Base-by-base conservation (phyloP, 1,139 yeast species). In the Geotrichum australiense region DNA sequence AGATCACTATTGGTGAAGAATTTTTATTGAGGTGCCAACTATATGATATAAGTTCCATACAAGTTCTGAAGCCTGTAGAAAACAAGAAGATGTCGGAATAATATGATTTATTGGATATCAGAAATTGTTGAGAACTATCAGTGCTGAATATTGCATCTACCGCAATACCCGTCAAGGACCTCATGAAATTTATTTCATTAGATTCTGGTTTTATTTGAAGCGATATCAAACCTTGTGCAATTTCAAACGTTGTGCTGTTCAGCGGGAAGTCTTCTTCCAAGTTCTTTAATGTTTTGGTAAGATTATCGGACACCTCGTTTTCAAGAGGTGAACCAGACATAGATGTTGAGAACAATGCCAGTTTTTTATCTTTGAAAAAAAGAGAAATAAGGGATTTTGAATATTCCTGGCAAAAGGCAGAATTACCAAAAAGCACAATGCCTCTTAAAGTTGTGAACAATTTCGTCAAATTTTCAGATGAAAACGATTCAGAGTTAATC, bases 21-120 rank as follows among this genome's bases (percentile, higher is more conserved):
- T 45, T 10, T 25, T 19, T 20, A 35, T 11, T 41, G 44, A 38
- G 3, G 29, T 26, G 36, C 21, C 54, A 52, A 48, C 29, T 47
- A 31, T 45, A 27, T 10, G 41, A 32, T 5, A 54, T 25, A 14
- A 41, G 35, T 7, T 27, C 35, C 21, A 45, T 41, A 7, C 50
- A 41, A 19, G 35, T 31, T 14, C 47, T 35, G 10, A 55, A 33
- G 5, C 53, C 42, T 18, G 47, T 38, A 12, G 55, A 41, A 37
- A 46, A 54, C 4, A 52, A 43, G 43, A 55, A 55, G 11, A 52
- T 33, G 11, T 43, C 43, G 2, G 48, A 35, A 32, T 55, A 53
- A 10, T 46, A 22, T 14, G 37, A 37, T 15, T 33, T 43, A 45
- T 34, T 48, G 50, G 21, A 43, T 34, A 31, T 27, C 39, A 21